Conservation (phyloP, 129 eudicot species). For the sunflower (Helianthus annuus) region DNA sequence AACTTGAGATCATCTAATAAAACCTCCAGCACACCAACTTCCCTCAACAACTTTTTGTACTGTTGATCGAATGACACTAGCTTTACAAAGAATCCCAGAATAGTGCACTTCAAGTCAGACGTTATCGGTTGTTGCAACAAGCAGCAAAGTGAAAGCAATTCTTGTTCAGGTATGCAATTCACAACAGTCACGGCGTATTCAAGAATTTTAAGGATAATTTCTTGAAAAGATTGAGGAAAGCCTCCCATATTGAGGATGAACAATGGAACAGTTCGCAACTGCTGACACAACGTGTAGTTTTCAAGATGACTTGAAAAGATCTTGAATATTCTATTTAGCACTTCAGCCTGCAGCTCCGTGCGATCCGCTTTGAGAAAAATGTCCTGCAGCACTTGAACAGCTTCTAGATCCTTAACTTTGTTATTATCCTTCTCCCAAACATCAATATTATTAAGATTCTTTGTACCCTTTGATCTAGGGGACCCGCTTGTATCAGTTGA, state of each 20-base stretch:
- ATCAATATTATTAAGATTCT: slow-evolving; percentile 54
- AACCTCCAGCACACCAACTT: slow-evolving; percentile 96
- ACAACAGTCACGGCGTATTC: slow-evolving; percentile 98
- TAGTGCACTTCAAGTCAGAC: slow-evolving; percentile 70
- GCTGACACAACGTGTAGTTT: slow-evolving; percentile 88
- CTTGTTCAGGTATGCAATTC: slow-evolving; percentile 94
- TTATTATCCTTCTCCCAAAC: slow-evolving; percentile 72
- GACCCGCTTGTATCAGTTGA: slow-evolving; percentile 47
- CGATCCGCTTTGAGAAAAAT: slow-evolving; percentile 87
- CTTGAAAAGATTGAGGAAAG: slow-evolving; percentile 81
- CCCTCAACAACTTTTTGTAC: slow-evolving; percentile 88
- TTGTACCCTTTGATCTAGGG: slow-evolving; percentile 46
- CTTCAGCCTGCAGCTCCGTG: slow-evolving; percentile 84
- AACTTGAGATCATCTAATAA: slow-evolving; percentile 88
- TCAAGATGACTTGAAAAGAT: slow-evolving; percentile 97
- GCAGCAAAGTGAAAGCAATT: slow-evolving; percentile 94
- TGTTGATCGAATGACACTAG: slow-evolving; percentile 89
- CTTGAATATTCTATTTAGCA: slow-evolving; percentile 84
- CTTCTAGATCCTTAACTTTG: slow-evolving; percentile 91
- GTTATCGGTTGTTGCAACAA: slow-evolving; percentile 88
- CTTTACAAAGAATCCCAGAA: slow-evolving; percentile 81
- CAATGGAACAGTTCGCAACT: slow-evolving; percentile 85
- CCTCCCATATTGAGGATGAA: slow-evolving; percentile 91
- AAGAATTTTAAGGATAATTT: slow-evolving; percentile 87
- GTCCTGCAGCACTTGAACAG: slow-evolving; percentile 96